A percentile compares a stretch with the other conserved stretches of the same genome.
phyloP scores from a whole-genome alignment of 371 early-diverging fungal genomes.

The Rhizopus delemar region DNA sequence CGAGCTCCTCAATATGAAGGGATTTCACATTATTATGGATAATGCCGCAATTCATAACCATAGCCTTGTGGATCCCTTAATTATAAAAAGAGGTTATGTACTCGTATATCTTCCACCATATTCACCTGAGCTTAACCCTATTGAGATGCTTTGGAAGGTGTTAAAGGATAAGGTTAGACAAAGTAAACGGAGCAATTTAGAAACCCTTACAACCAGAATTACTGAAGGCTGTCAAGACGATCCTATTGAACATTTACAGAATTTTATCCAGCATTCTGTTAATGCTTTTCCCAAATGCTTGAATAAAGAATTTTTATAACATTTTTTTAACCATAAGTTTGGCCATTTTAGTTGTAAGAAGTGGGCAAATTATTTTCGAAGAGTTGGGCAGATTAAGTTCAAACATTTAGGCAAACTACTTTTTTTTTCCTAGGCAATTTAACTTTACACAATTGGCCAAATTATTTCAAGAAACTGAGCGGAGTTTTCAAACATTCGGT shows the following conservation, averaged over 20 bases:
- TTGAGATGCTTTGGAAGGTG: conserved; percentile 16
- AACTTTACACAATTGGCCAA: too few relatives aligned
- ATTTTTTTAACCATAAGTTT: too few relatives aligned
- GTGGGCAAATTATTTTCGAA: too few relatives aligned
- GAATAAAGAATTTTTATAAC: neutral
- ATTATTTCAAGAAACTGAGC: too few relatives aligned
- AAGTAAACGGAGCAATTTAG: neutral
- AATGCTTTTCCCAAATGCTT: conserved; percentile 5
- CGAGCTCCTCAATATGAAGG: conserved; percentile 14
- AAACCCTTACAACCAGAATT: conserved; percentile 4
- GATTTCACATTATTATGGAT: conserved; percentile 18
- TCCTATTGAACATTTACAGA: conserved; percentile 3
- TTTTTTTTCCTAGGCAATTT: too few relatives aligned
- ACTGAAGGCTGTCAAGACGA: conserved; percentile 8
- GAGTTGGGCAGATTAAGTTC: too few relatives aligned
- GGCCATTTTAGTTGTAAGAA: too few relatives aligned
- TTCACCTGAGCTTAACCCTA: conserved; percentile 14
- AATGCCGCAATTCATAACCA: conserved; percentile 15
- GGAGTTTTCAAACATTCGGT: too few relatives aligned
- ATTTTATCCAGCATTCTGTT: conserved; percentile 11
- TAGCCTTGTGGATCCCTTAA: conserved; percentile 1
- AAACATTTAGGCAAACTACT: too few relatives aligned
- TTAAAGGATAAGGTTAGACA: conserved; percentile 4
- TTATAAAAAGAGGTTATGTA: conserved; percentile 9
- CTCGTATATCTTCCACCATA: conserved; percentile 12